phyloP scores from a whole-genome alignment of 1,139 yeast species.

The Suhomyces coccinellae region DNA sequence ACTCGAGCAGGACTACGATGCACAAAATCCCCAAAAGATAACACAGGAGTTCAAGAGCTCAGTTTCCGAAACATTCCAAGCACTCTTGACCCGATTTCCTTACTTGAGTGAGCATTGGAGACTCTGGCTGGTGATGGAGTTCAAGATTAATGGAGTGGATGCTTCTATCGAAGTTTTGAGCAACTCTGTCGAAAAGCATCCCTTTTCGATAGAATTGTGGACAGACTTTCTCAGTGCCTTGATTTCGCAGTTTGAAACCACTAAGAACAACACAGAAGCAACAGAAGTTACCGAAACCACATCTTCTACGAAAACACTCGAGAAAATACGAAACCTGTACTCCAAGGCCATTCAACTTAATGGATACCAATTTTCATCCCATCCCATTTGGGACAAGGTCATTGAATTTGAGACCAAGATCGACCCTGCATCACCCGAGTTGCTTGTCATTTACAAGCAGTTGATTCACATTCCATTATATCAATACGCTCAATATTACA shows the following conservation, averaged over 20 bases:
- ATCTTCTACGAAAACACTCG: constrained; percentile 16
- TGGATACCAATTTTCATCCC: constrained; percentile 62
- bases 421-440: constrained; percentile 17
- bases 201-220: constrained; percentile 67
- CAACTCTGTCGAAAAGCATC: constrained; percentile 50
- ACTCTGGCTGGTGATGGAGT: constrained; percentile 52
- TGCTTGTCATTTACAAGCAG: constrained; percentile 40
- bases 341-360: constrained; percentile 38
- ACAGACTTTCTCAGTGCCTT: constrained; percentile 57
- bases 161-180: constrained; percentile 49
- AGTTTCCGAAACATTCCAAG: constrained; percentile 12
- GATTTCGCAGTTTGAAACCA: constrained; percentile 31
- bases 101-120: constrained; percentile 62
- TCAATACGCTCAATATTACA: constrained; percentile 67
- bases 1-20: constrained; percentile 15
- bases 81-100: constrained; percentile 53
- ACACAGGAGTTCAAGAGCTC: constrained; percentile 22
- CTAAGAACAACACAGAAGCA: not conserved
- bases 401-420: constrained; percentile 46
- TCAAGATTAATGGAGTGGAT: constrained; percentile 53
- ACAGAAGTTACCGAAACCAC: constrained; percentile 9
- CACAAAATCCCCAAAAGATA: constrained; percentile 12
- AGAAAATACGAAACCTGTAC: constrained; percentile 39
- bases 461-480: constrained; percentile 60
- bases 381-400: constrained; percentile 65